Percentiles rank a stretch among this genome's conserved stretches.
phyloP scores from a whole-genome alignment of 352 stramenopile species.

The Pythium pectinolyticum region DNA sequence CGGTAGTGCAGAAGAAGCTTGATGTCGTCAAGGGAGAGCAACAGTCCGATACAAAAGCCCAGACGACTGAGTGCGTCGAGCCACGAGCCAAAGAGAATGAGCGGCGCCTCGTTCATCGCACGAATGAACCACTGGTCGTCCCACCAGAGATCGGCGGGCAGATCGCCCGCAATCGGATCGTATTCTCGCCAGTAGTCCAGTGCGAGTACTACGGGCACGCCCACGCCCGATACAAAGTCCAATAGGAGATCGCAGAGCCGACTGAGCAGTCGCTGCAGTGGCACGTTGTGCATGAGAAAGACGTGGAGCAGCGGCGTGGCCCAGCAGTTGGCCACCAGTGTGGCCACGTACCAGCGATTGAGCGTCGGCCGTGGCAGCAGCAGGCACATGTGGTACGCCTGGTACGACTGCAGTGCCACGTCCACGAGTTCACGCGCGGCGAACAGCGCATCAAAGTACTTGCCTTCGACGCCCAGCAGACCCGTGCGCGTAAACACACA shows the following conservation, averaged over 20 bases:
- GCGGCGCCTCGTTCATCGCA: slow-evolving; percentile 9
- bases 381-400: slow-evolving; percentile 21
- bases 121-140: slow-evolving; percentile 21
- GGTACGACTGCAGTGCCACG: slow-evolving; percentile 15
- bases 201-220: slow-evolving; percentile 9
- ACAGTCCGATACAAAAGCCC: slow-evolving; percentile 19
- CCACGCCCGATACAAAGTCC: slow-evolving; percentile 15
- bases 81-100: slow-evolving; percentile 24
- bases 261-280: slow-evolving; percentile 15
- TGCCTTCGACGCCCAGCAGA: not conserved
- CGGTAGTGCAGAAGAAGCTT: slow-evolving; percentile 3
- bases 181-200: slow-evolving; percentile 4
- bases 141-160: slow-evolving; percentile 15
- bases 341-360: slow-evolving; percentile 17
- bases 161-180: not conserved
- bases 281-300: not conserved
- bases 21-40: slow-evolving; percentile 9
- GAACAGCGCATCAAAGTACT: not conserved
- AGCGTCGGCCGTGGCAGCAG: slow-evolving; percentile 7
- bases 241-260: slow-evolving; percentile 17
- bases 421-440: slow-evolving; percentile 18
- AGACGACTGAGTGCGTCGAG: slow-evolving; percentile 14
- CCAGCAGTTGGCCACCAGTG: slow-evolving; percentile 26
- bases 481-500: too few species aligned
- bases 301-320: slow-evolving; percentile 13